Conservation (phyloP, 2,329 filamentous ascomycete species). For the Atkinsonella hypoxylon region DNA sequence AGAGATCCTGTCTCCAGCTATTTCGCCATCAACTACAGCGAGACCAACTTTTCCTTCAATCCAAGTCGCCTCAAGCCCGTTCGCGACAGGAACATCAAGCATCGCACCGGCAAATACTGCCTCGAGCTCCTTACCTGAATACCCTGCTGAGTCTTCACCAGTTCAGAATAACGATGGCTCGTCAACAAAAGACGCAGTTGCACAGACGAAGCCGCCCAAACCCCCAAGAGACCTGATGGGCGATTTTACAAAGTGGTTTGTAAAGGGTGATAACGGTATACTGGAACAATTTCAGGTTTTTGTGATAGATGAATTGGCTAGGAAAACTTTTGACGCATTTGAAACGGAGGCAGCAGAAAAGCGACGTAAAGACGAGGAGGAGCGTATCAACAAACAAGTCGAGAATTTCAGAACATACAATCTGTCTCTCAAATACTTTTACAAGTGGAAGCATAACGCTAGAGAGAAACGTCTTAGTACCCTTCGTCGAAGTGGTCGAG, state of each 20-base stretch:
- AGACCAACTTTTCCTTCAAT: not conserved
- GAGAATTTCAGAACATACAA: conserved; percentile 36
- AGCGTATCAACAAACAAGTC: conserved; percentile 32
- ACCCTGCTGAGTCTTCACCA: not conserved
- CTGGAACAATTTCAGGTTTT: conserved; percentile 37
- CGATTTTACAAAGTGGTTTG: conserved; percentile 42
- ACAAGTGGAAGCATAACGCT: conserved; percentile 40
- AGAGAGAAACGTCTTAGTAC: conserved; percentile 35
- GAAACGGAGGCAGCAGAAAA: conserved; percentile 29
- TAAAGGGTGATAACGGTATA: conserved; percentile 40
- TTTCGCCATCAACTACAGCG: not conserved
- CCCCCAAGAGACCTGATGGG: conserved; percentile 30
- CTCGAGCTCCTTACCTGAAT: not conserved
- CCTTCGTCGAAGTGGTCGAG: conserved; percentile 39
- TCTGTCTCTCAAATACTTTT: conserved; percentile 42
- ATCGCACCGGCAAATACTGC: not conserved
- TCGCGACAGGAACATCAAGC: not conserved
- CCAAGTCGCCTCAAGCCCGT: not conserved
- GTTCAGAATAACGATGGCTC: not conserved
- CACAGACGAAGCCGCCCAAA: not conserved
- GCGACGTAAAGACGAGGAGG: conserved; percentile 35
- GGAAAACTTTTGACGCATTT: conserved; percentile 28
- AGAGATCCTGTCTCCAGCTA: not conserved
- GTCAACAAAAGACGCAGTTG: not conserved
- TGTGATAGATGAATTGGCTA: conserved; percentile 33